Evolutionary conservation across 352 stramenopile genomes (phyloP), one percentile per base, ranked within the genome.

Genomic region (Globisporangium alternatum): DNA sequence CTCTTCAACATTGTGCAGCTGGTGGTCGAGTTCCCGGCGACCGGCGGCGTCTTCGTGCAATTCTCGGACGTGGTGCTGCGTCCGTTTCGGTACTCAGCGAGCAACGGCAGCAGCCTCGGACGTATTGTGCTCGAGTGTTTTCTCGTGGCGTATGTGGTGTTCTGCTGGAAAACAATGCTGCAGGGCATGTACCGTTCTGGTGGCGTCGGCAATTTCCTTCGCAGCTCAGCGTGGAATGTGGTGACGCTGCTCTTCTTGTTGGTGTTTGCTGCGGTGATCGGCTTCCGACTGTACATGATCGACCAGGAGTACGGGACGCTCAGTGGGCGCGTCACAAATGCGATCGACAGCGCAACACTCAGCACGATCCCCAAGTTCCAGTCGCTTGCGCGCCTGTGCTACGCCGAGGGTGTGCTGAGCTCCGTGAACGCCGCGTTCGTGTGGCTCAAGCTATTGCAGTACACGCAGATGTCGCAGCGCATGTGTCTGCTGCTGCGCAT

Each of bases 371-470:
- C 77, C 25, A 75, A 72, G 10, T 71, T 90, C 4, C 71, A 77
- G 52, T 61, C 60, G 28, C 60, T 90, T 3, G 75, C 74, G 3
- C 64, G 52, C 3, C 60, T 86, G n/a, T 39, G 65, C n/a, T 66
- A 79, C 31, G 64, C 70, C 13, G 81, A 89, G 37, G 69, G 67
- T 7, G 58, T 81, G 9, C 60, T 92, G 13, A 72, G 68, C 39
- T 77, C 72, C 17, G 58, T 83, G 7, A 86, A 84, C 49, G 79
- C 80, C 0, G 75, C 72, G 21, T 30, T 90, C 15, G 70, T 86
- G 9, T 92, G 83, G 83, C 67, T 88, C 51, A 76, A 85, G 28
- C 68, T 90, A 13, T 64, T 92, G 57, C 83, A 90, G 66, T 92
- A 89, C 52, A 83, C 79, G 10, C 81, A 86, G n/a, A 74, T 88